Evolutionary conservation across 257 asterid species (phyloP).

Genomic region (Plantago ovata): DNA sequence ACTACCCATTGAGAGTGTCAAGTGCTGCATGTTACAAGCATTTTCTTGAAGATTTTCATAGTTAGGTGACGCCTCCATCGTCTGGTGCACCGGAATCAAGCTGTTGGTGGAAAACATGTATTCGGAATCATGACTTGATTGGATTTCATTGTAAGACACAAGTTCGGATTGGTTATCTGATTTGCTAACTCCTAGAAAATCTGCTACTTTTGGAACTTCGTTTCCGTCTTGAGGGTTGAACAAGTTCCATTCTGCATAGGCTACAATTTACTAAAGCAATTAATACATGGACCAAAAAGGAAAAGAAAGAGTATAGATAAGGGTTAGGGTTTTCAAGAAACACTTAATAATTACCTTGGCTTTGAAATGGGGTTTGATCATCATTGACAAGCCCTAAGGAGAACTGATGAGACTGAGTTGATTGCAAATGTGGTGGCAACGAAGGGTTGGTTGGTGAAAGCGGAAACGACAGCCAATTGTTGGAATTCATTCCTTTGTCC

Average conservation of each 20-base stretch:
- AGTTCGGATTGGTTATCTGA: slow-evolving; percentile 44
- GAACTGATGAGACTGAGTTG: slow-evolving; percentile 53
- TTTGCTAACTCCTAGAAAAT: slow-evolving; percentile 66
- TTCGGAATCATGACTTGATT: slow-evolving; percentile 34
- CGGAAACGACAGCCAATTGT: slow-evolving; percentile 88
- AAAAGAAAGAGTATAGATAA: no score
- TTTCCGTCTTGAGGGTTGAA: slow-evolving; percentile 42
- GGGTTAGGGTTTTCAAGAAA: neutral
- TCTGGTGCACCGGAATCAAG: slow-evolving; percentile 35
- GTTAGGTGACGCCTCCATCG: slow-evolving; percentile 24
- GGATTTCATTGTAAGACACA: slow-evolving; percentile 51
- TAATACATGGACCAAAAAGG: neutral
- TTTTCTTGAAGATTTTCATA: slow-evolving; percentile 47
- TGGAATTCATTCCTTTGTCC: slow-evolving; percentile 55
- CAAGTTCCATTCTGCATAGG: slow-evolving; percentile 57
- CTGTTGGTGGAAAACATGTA: slow-evolving; percentile 47
- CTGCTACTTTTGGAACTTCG: slow-evolving; percentile 70
- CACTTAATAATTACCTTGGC: slow-evolving; percentile 50
- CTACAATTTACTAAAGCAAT: slow-evolving; percentile 7
- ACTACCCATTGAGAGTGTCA: slow-evolving; percentile 78
- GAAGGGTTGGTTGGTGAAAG: slow-evolving; percentile 65
- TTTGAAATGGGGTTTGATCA: slow-evolving; percentile 50
- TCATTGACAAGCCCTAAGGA: slow-evolving; percentile 70
- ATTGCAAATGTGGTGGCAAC: slow-evolving; percentile 43
- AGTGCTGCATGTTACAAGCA: slow-evolving; percentile 54